phyloP scores from a whole-genome alignment of 1,284 basidiomycete genomes.

The Laetiporus sulphureus region DNA sequence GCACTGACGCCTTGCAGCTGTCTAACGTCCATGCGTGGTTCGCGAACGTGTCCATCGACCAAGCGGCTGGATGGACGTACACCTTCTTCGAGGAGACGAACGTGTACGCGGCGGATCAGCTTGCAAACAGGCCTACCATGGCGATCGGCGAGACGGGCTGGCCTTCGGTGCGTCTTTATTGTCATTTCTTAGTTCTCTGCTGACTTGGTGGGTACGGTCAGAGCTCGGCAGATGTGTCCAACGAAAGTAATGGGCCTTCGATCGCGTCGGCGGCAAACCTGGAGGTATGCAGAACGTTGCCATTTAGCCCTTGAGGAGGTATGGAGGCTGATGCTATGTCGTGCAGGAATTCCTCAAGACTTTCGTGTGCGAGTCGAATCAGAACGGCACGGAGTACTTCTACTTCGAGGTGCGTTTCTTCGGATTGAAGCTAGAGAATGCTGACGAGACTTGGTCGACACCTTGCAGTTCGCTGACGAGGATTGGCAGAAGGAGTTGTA shows the following conservation, averaged over 20 bases:
- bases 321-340: background rate
- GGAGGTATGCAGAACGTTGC: conserved; percentile 23
- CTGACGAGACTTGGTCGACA: background rate
- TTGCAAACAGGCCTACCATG: conserved; percentile 67
- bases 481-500: conserved; percentile 73
- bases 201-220: conserved; percentile 17
- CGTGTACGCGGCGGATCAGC: conserved; percentile 39
- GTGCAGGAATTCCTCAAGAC: conserved; percentile 70
- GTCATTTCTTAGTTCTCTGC: background rate
- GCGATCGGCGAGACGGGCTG: conserved; percentile 93
- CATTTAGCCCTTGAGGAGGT: background rate
- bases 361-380: conserved; percentile 86
- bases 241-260: conserved; percentile 59
- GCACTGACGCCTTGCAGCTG: conserved; percentile 26
- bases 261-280: conserved; percentile 64
- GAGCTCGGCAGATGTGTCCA: conserved; percentile 51
- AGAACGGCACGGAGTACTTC: conserved; percentile 79
- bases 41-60: conserved; percentile 60
- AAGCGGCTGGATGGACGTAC: conserved; percentile 65
- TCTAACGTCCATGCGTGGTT: conserved; percentile 87
- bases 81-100: conserved; percentile 55
- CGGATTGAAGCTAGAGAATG: too few species aligned
- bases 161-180: conserved; percentile 58
- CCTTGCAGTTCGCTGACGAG: conserved; percentile 70
- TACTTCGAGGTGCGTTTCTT: conserved; percentile 61